phyloP scores from a whole-genome alignment of 2,329 filamentous ascomycete genomes.

The Rutstroemia sp. region DNA sequence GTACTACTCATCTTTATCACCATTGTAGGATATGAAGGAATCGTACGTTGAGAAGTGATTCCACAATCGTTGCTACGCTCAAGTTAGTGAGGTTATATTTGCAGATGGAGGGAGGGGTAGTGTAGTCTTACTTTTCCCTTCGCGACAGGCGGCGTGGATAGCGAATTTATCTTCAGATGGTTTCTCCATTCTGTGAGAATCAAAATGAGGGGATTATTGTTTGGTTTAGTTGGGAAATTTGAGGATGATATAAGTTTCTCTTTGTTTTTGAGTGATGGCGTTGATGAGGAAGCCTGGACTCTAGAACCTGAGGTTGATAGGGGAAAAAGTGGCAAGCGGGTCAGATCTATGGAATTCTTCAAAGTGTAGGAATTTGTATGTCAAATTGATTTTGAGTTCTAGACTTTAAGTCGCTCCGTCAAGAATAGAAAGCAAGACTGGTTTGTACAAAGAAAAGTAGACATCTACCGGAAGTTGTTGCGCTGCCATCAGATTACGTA shows the following conservation, averaged over 20 bases:
- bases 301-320: neutral
- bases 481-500: too few species aligned
- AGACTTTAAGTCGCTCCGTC: too few species aligned
- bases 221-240: too few species aligned
- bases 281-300: slow-evolving; percentile 2
- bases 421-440: too few species aligned
- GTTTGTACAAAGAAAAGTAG: too few species aligned
- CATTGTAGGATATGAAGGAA: neutral
- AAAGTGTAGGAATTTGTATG: too few species aligned
- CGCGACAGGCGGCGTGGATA: slow-evolving; percentile 79
- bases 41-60: slow-evolving; percentile 64
- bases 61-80: slow-evolving; percentile 56
- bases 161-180: slow-evolving; percentile 56
- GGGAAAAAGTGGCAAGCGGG: neutral
- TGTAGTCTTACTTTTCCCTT: slow-evolving; percentile 63
- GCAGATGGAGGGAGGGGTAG: slow-evolving; percentile 1
- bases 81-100: slow-evolving; percentile 20
- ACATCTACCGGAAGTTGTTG: too few species aligned
- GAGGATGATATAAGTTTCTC: neutral
- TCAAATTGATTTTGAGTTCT: too few species aligned
- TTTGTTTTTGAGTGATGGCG: neutral
- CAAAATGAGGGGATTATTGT: neutral
- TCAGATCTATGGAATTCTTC: too few species aligned
- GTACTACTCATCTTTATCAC: neutral
- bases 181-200: slow-evolving; percentile 4